A percentile compares a stretch with the other conserved stretches of the same genome.
Evolutionary conservation across 495 filamentous ascomycete species (phyloP).

Genomic region (Penicillium odoratum): DNA sequence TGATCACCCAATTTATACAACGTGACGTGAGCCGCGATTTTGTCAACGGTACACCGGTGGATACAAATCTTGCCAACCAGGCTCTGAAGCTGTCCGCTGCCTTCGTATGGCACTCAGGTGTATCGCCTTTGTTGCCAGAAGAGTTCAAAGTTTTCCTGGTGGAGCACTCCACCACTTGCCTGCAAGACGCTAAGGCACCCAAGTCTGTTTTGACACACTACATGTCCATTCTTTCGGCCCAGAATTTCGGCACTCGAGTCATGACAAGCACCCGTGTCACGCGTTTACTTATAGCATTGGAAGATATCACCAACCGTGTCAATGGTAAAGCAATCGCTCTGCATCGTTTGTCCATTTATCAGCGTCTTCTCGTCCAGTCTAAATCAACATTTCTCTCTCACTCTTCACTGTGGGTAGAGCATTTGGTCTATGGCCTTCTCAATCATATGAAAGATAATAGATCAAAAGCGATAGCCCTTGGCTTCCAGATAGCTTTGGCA

Average conservation of each 20-base stretch:
- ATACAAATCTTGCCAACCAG: conserved; percentile 67
- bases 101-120: conserved; percentile 66
- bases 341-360: conserved; percentile 73
- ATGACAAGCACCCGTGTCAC: conserved; percentile 69
- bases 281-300: conserved; percentile 65
- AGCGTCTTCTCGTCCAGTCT: conserved; percentile 67
- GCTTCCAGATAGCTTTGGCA: conserved; percentile 61
- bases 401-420: conserved; percentile 65
- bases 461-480: conserved; percentile 68
- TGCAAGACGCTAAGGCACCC: conserved; percentile 62
- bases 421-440: conserved; percentile 78
- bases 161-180: conserved; percentile 70
- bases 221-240: conserved; percentile 72
- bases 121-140: conserved; percentile 64
- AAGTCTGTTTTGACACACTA: conserved; percentile 78
- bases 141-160: conserved; percentile 79
- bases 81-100: conserved; percentile 71
- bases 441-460: conserved; percentile 75
- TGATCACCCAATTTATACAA: conserved; percentile 75
- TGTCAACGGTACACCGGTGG: conserved; percentile 38
- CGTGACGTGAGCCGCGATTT: conserved; percentile 62
- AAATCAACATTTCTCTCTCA: conserved; percentile 63
- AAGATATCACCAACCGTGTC: conserved; percentile 69
- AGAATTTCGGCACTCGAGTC: conserved; percentile 70
- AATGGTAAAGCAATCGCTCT: conserved; percentile 75